Evolutionary conservation across 331 rosid genomes (phyloP).

Genomic region (Acacia concinna): DNA sequence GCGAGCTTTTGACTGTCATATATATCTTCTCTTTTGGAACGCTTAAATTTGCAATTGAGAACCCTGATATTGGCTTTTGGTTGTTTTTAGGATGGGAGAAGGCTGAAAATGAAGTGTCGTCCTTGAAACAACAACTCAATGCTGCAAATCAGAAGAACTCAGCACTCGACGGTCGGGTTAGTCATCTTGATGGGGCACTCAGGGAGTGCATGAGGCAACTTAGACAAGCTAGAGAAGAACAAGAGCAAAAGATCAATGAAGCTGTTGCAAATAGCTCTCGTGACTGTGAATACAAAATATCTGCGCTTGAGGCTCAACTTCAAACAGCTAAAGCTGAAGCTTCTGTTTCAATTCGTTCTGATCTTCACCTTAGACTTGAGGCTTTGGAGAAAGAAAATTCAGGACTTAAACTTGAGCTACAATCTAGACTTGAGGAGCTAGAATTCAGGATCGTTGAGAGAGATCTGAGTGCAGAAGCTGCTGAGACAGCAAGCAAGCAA

Average conservation of each 20-base stretch:
- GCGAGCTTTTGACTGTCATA: neutral
- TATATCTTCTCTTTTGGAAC: slow-evolving; percentile 1
- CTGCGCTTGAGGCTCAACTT: slow-evolving; percentile 62
- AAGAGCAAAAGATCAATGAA: slow-evolving; percentile 59
- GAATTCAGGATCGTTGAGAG: slow-evolving; percentile 63
- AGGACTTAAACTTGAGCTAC: slow-evolving; percentile 58
- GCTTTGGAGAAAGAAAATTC: slow-evolving; percentile 59
- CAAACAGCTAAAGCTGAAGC: slow-evolving; percentile 59
- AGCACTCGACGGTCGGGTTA: slow-evolving; percentile 66
- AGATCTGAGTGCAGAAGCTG: slow-evolving; percentile 72
- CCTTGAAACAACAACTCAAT: slow-evolving; percentile 66
- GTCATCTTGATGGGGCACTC: slow-evolving; percentile 91
- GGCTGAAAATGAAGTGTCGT: slow-evolving; percentile 63
- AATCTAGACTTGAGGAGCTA: slow-evolving; percentile 64
- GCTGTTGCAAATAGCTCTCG: slow-evolving; percentile 46
- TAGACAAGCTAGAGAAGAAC: slow-evolving; percentile 80
- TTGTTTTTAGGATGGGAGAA: slow-evolving; percentile 79
- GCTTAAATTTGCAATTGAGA: neutral
- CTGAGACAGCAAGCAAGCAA: slow-evolving; percentile 84
- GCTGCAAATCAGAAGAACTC: slow-evolving; percentile 61
- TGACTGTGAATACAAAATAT: slow-evolving; percentile 59
- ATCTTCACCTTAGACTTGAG: slow-evolving; percentile 51
- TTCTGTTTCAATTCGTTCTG: slow-evolving; percentile 39
- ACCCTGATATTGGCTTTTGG: slow-evolving; percentile 28
- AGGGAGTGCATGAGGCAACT: slow-evolving; percentile 91